Evolutionary conservation across 129 eudicot genomes (phyloP).

Genomic region (Solidago caesia): DNA sequence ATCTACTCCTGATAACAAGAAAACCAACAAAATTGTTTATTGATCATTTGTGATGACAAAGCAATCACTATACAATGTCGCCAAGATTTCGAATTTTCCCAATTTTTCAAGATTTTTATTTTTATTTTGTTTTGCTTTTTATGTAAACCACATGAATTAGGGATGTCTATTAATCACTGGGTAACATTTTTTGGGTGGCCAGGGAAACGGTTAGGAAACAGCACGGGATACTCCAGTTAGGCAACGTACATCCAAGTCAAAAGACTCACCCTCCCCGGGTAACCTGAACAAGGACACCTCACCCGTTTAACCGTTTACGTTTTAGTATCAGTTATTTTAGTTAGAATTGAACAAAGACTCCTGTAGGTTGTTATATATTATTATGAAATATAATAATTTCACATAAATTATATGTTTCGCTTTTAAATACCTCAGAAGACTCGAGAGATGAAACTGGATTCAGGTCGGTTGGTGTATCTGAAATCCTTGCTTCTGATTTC

Average conservation of each 20-base stretch:
- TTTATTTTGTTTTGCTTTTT: too few relatives aligned
- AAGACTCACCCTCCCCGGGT: too few relatives aligned
- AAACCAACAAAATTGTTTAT: conserved; percentile 20
- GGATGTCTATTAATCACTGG: neutral
- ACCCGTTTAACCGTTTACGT: too few relatives aligned
- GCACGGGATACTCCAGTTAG: too few relatives aligned
- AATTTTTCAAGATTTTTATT: too few relatives aligned
- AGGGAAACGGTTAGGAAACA: too few relatives aligned
- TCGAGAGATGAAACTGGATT: conserved; percentile 38
- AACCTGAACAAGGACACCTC: too few relatives aligned
- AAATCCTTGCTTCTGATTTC: conserved; percentile 77
- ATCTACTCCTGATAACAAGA: conserved; percentile 28
- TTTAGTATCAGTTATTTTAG: too few relatives aligned
- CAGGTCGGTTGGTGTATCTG: conserved; percentile 54
- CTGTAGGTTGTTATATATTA: neutral
- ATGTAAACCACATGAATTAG: neutral
- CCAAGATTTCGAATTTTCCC: too few relatives aligned
- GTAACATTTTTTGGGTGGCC: too few relatives aligned
- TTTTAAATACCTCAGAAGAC: conserved; percentile 54
- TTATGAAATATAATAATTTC: neutral
- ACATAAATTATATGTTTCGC: neutral
- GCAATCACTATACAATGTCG: neutral
- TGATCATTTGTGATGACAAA: conserved; percentile 7
- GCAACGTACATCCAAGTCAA: too few relatives aligned
- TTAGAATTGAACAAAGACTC: neutral